Conservation (phyloP, 495 filamentous ascomycete genomes). For the Aspergillus cavernicola region DNA sequence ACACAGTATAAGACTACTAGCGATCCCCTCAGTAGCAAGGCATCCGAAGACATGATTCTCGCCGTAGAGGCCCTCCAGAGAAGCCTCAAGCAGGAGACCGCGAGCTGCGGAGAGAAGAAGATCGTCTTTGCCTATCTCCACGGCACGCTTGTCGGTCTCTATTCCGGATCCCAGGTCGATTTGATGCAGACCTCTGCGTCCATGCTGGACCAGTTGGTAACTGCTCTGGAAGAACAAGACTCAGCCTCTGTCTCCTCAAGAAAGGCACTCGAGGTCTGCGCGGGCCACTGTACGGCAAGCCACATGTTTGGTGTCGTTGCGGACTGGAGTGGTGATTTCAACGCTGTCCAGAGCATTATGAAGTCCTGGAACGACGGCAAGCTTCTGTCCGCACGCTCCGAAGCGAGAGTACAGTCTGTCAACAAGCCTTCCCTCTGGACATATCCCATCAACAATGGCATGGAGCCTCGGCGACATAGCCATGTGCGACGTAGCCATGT, state of each 20-base stretch:
- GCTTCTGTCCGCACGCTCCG: background rate
- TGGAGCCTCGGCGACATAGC: background rate
- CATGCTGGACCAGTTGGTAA: background rate
- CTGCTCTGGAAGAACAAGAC: background rate
- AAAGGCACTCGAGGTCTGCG: background rate
- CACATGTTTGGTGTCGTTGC: background rate
- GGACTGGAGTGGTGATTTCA: background rate
- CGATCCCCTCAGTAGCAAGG: background rate
- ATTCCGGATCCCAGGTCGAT: background rate
- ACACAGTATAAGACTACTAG: background rate
- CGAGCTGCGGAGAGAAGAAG: background rate
- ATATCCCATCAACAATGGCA: background rate
- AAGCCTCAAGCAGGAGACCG: background rate
- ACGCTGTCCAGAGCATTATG: background rate
- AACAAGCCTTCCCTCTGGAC: background rate
- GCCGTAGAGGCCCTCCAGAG: background rate
- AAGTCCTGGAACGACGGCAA: background rate
- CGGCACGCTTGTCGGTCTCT: background rate
- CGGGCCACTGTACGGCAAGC: background rate
- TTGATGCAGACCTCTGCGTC: background rate
- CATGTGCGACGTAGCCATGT: background rate
- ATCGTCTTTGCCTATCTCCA: background rate
- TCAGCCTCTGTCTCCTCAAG: background rate
- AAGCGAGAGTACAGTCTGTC: background rate
- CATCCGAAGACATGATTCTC: background rate